A percentile compares a stretch with the other conserved stretches of the same genome.
These are phyloP conservation scores for Amanita phalloides DNA, from an alignment of 768 basidiomycete genomes.

Conservation along the genomic window DNA sequence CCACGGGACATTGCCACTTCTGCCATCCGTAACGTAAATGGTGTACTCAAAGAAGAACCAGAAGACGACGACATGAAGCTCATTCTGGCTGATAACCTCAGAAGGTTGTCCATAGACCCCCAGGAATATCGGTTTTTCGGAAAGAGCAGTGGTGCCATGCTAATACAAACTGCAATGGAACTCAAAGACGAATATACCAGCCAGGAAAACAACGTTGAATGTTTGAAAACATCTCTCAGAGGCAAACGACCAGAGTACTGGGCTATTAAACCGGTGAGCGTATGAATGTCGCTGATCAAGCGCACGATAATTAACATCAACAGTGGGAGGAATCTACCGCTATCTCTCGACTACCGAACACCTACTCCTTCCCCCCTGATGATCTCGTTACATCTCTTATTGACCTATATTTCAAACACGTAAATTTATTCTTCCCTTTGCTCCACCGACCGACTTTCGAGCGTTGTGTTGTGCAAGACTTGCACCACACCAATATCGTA, in stretches of 20 bases:
- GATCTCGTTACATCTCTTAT: constrained; percentile 44
- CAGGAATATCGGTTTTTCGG: constrained; percentile 39
- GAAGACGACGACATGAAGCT: constrained; percentile 26
- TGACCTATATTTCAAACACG: constrained; percentile 49
- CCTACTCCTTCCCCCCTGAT: constrained; percentile 35
- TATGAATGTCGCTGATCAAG: neutral
- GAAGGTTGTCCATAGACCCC: constrained; percentile 21
- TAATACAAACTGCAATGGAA: constrained; percentile 44
- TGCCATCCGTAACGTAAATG: constrained; percentile 21
- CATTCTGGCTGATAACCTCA: constrained; percentile 25
- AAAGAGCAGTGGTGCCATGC: constrained; percentile 44
- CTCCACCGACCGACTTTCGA: constrained; percentile 68
- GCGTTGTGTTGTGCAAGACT: constrained; percentile 29
- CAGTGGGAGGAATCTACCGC: constrained; percentile 27
- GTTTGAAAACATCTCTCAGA: constrained; percentile 6
- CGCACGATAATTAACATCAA: neutral
- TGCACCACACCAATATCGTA: constrained; percentile 36
- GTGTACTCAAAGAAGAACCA: constrained; percentile 12
- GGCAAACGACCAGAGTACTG: constrained; percentile 26
- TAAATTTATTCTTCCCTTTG: constrained; percentile 54
- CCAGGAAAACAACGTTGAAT: constrained; percentile 11
- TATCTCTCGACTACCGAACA: constrained; percentile 7
- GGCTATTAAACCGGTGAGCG: constrained; percentile 22
- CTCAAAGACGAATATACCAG: constrained; percentile 48
- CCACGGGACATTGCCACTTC: constrained; percentile 20